Evolutionary conservation across 2,329 filamentous ascomycete species (phyloP).

Genomic region (Zymoseptoria brevis): DNA sequence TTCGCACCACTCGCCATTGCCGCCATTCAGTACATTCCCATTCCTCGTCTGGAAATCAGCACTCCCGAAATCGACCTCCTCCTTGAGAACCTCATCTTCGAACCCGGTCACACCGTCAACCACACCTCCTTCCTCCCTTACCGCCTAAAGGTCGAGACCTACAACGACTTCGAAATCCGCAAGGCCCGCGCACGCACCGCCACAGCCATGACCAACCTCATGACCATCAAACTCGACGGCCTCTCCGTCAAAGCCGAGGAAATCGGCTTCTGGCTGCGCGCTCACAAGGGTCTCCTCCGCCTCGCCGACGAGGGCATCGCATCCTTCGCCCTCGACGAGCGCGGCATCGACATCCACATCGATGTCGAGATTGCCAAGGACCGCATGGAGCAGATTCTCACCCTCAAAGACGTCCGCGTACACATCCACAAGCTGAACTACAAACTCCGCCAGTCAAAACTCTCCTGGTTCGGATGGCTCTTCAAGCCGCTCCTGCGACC

Average conservation of each 20-base stretch:
- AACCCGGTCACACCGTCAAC: conserved; percentile 78
- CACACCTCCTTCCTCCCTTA: conserved; percentile 83
- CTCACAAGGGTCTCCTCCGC: conserved; percentile 66
- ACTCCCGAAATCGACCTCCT: conserved; percentile 77
- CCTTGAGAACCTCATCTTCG: conserved; percentile 81
- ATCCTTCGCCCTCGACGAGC: conserved; percentile 75
- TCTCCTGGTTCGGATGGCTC: conserved; percentile 71
- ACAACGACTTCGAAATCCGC: conserved; percentile 77
- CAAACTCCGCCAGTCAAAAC: conserved; percentile 63
- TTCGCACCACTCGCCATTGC: conserved; percentile 73
- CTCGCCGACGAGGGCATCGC: conserved; percentile 78
- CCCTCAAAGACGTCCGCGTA: conserved; percentile 66
- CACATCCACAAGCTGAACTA: conserved; percentile 83
- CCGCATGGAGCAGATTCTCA: conserved; percentile 70
- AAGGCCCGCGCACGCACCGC: conserved; percentile 68
- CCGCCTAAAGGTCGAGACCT: conserved; percentile 69
- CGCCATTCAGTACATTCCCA: conserved; percentile 76
- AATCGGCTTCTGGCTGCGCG: conserved; percentile 79
- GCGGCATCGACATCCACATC: conserved; percentile 77
- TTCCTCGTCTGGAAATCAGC: conserved; percentile 81
- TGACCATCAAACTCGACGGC: conserved; percentile 73
- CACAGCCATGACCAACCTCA: conserved; percentile 56
- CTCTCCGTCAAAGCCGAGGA: conserved; percentile 78
- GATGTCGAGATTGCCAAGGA: conserved; percentile 78
- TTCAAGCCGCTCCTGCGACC: conserved; percentile 78